A percentile compares a stretch with the other conserved stretches of the same genome.
Evolutionary conservation across 2,329 filamentous ascomycete species (phyloP).

Genomic region (Stenocarpella maydis): DNA sequence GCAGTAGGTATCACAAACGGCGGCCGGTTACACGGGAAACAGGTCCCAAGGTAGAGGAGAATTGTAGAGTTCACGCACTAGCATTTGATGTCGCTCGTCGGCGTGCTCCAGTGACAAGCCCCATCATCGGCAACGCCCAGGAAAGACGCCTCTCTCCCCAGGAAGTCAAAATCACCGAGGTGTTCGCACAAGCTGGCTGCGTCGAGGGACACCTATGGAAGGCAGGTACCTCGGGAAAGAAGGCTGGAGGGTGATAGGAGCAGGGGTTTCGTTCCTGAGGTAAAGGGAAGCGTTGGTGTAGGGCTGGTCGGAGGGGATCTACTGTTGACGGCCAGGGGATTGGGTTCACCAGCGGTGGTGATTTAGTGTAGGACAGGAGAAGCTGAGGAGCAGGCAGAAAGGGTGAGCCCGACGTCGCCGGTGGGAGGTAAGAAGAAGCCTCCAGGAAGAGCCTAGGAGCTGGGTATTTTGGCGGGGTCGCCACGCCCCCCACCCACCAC

Average conservation of each 20-base stretch:
- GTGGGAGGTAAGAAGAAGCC: constrained; percentile 20
- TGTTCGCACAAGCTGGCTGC: constrained; percentile 3
- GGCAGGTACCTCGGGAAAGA: neutral
- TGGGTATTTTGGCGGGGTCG: constrained; percentile 31
- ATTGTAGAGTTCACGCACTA: constrained; percentile 42
- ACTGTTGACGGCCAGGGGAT: neutral
- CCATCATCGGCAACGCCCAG: constrained; percentile 46
- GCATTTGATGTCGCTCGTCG: constrained; percentile 46
- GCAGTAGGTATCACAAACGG: neutral
- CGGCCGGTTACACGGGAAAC: neutral
- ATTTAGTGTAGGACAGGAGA: constrained; percentile 6
- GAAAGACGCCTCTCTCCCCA: constrained; percentile 40
- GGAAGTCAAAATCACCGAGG: neutral
- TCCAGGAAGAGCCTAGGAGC: constrained; percentile 5
- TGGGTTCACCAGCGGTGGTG: constrained; percentile 1
- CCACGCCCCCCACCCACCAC: constrained; percentile 15
- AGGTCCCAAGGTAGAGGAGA: neutral
- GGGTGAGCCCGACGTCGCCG: constrained; percentile 26
- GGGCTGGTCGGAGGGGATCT: neutral
- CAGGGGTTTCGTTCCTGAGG: neutral
- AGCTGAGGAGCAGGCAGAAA: constrained; percentile 11
- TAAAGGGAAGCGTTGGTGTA: neutral
- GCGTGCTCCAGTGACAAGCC: constrained; percentile 43
- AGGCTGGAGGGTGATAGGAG: neutral
- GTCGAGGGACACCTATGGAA: constrained; percentile 1